phyloP scores from a whole-genome alignment of 306 rosid genomes.

The Glycine tomentella region DNA sequence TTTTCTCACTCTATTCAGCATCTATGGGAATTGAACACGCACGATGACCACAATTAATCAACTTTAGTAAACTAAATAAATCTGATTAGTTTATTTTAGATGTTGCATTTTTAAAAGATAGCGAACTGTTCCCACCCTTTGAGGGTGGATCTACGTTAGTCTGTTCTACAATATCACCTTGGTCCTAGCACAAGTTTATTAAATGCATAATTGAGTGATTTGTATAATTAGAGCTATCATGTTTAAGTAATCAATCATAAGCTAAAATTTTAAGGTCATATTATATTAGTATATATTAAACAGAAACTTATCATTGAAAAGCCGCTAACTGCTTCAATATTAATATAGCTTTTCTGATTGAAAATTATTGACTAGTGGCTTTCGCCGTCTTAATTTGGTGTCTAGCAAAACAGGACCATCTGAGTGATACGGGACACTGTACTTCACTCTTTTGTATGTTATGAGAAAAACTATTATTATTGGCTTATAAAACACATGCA shows the following conservation, averaged over 20 bases:
- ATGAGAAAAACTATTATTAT: neutral
- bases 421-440: neutral
- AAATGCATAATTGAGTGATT: no score
- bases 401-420: neutral
- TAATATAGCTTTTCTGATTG: constrained; percentile 5
- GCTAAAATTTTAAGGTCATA: neutral
- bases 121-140: no score
- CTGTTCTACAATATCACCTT: no score
- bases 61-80: no score
- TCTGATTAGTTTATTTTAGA: neutral
- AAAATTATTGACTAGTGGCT: constrained; percentile 5
- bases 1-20: neutral
- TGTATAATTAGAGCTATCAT: neutral
- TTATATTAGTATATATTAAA: neutral
- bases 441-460: neutral
- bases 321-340: neutral
- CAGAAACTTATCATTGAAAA: constrained; percentile 1
- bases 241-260: constrained; percentile 12
- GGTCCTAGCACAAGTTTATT: no score
- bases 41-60: neutral
- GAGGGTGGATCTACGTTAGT: no score
- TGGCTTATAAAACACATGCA: neutral
- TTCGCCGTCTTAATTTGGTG: neutral
- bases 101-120: no score
- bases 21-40: neutral